These are phyloP conservation scores for Boletus coccyginus DNA, from an alignment of 768 basidiomycete species.

Conservation along the genomic window DNA sequence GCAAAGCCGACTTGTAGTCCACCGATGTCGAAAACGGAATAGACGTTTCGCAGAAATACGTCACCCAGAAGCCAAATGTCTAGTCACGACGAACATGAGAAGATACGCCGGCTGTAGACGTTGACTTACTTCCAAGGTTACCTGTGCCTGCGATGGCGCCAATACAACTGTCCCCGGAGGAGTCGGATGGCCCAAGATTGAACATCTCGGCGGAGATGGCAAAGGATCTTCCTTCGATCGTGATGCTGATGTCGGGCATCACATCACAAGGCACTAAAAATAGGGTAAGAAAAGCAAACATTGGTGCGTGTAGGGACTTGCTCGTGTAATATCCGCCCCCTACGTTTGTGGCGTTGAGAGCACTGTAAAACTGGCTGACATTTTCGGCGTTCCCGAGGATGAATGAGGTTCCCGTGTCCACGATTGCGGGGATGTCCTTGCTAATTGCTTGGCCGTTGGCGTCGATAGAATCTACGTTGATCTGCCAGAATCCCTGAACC, in stretches of 20 bases:
- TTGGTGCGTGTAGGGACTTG: not conserved
- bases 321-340: slow-evolving; percentile 39
- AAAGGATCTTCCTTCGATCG: slow-evolving; percentile 33
- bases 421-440: slow-evolving; percentile 17
- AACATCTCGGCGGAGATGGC: slow-evolving; percentile 28
- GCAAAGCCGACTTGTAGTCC: slow-evolving; percentile 43
- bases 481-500: slow-evolving; percentile 24
- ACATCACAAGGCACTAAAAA: slow-evolving; percentile 24
- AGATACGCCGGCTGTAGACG: not conserved
- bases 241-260: slow-evolving; percentile 31
- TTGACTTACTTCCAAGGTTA: slow-evolving; percentile 20
- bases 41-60: slow-evolving; percentile 45
- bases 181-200: slow-evolving; percentile 35
- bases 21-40: slow-evolving; percentile 42
- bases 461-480: slow-evolving; percentile 14
- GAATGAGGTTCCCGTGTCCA: slow-evolving; percentile 52
- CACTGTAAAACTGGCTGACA: slow-evolving; percentile 30
- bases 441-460: slow-evolving; percentile 21
- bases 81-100: slow-evolving; percentile 1
- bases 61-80: slow-evolving; percentile 37
- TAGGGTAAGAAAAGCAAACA: slow-evolving; percentile 1
- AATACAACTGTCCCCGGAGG: slow-evolving; percentile 12
- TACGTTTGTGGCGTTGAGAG: slow-evolving; percentile 29
- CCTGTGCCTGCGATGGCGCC: slow-evolving; percentile 16
- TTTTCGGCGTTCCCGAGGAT: slow-evolving; percentile 41